These are phyloP conservation scores for Leccinum longicurvipes DNA, from an alignment of 768 basidiomycete genomes.

Conservation along the genomic window DNA sequence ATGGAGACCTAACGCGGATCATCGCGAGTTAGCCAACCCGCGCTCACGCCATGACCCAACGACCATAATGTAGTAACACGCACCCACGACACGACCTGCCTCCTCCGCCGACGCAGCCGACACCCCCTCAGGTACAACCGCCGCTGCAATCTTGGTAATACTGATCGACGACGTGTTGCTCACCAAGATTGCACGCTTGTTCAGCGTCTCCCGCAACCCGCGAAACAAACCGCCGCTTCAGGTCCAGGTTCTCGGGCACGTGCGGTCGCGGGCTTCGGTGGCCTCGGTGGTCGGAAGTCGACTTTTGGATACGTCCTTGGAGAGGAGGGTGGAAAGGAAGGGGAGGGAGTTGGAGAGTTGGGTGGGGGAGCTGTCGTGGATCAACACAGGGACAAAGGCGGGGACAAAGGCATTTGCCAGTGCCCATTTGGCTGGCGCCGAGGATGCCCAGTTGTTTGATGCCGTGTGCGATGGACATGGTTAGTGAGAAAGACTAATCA, in stretches of 20 bases:
- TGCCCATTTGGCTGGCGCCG: conserved; percentile 86
- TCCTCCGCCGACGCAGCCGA: conserved; percentile 57
- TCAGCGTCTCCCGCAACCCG: conserved; percentile 61
- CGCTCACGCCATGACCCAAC: not conserved
- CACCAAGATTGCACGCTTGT: conserved; percentile 77
- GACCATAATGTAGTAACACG: conserved; percentile 18
- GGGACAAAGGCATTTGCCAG: conserved; percentile 89
- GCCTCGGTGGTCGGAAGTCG: conserved; percentile 66
- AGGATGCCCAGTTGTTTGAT: conserved; percentile 75
- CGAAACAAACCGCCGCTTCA: conserved; percentile 81
- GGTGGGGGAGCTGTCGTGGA: conserved; percentile 75
- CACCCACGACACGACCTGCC: conserved; percentile 80
- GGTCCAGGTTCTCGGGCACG: conserved; percentile 74
- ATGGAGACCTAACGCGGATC: conserved; percentile 62
- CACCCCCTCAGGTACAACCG: conserved; percentile 60
- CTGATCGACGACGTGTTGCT: conserved; percentile 94
- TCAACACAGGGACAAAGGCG: conserved; percentile 76
- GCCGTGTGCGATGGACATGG: conserved; percentile 58
- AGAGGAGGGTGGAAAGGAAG: conserved; percentile 77
- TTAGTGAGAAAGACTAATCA: conserved; percentile 12
- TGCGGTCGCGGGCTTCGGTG: conserved; percentile 65
- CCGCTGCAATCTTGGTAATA: conserved; percentile 88
- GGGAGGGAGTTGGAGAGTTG: conserved; percentile 73
- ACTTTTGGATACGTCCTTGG: conserved; percentile 87
- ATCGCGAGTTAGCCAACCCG: not conserved